These are phyloP conservation scores for Hymenoscyphus repandus DNA, from an alignment of 2,329 filamentous ascomycete species.

Conservation along the genomic window DNA sequence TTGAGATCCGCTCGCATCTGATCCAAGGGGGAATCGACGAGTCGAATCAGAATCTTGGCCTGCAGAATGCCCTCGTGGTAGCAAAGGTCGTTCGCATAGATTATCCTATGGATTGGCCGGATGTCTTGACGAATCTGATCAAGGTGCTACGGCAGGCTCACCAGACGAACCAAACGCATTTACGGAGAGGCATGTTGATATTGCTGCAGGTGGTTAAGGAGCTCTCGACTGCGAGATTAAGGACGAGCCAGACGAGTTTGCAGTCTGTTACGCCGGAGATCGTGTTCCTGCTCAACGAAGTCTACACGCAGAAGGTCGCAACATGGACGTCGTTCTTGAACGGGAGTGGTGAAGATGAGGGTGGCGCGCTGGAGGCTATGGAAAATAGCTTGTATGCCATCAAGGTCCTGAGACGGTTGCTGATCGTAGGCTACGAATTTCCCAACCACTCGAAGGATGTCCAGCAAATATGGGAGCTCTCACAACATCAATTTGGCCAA, in stretches of 20 bases:
- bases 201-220: slow-evolving; percentile 88
- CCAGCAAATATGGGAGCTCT: slow-evolving; percentile 72
- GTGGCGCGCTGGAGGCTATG: slow-evolving; percentile 57
- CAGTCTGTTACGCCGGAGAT: slow-evolving; percentile 78
- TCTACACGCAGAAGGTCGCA: slow-evolving; percentile 71
- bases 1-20: slow-evolving; percentile 66
- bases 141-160: slow-evolving; percentile 55
- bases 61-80: slow-evolving; percentile 83
- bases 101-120: slow-evolving; percentile 80
- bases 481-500: slow-evolving; percentile 71
- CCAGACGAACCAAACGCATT: slow-evolving; percentile 56
- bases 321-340: slow-evolving; percentile 61
- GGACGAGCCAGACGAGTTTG: slow-evolving; percentile 68
- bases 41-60: slow-evolving; percentile 65
- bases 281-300: slow-evolving; percentile 69
- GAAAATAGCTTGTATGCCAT: slow-evolving; percentile 73
- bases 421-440: slow-evolving; percentile 77
- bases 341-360: slow-evolving; percentile 52
- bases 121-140: slow-evolving; percentile 56
- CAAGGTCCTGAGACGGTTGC: slow-evolving; percentile 72
- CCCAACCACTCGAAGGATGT: slow-evolving; percentile 76
- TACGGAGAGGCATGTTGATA: slow-evolving; percentile 69
- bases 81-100: slow-evolving; percentile 88
- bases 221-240: slow-evolving; percentile 71
- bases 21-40: slow-evolving; percentile 75